These are phyloP conservation scores for Clohesyomyces aquaticus DNA, from an alignment of 495 filamentous ascomycete genomes.

Conservation along the genomic window DNA sequence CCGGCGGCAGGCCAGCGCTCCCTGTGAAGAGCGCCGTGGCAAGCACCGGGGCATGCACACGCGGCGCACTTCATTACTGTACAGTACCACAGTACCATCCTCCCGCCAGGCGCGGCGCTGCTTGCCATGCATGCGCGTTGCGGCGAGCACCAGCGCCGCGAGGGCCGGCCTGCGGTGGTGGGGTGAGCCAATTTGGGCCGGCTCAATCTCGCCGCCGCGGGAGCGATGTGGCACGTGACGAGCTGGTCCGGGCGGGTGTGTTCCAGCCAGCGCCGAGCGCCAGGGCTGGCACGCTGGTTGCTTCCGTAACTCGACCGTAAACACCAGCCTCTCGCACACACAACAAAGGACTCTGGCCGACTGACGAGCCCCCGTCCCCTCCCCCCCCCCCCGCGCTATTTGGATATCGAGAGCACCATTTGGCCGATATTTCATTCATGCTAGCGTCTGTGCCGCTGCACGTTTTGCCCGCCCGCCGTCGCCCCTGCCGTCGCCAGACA, in stretches of 20 bases:
- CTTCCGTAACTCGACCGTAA: constrained; percentile 21
- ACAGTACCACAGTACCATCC: too few species aligned
- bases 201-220: too few species aligned
- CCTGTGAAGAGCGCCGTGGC: too few species aligned
- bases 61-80: too few species aligned
- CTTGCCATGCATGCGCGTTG: too few species aligned
- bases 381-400: background rate
- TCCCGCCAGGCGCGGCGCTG: too few species aligned
- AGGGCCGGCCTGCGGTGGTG: background rate
- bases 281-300: background rate
- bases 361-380: background rate
- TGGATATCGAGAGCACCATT: background rate
- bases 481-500: background rate
- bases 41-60: too few species aligned
- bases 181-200: background rate
- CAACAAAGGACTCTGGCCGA: constrained; percentile 3
- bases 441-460: background rate
- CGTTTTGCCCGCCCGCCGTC: background rate
- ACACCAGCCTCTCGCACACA: constrained; percentile 13
- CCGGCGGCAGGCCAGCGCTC: background rate
- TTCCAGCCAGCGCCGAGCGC: too few species aligned
- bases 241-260: background rate
- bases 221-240: background rate
- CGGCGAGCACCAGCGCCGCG: background rate
- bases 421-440: background rate